Evolutionary conservation across 805 yeast species (phyloP).

Genomic region (Kluyveromyces lactis): DNA sequence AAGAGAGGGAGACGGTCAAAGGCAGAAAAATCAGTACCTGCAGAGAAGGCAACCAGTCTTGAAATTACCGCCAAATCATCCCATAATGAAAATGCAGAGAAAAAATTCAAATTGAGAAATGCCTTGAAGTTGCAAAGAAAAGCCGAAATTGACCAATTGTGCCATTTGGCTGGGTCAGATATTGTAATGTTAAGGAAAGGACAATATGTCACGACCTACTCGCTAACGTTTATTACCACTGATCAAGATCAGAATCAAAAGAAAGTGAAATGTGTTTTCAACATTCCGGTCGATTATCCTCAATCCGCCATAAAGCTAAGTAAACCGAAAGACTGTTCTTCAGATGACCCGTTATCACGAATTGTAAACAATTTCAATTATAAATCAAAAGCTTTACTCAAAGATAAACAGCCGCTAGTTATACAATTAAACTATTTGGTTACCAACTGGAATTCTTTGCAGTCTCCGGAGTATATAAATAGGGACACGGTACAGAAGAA

Average conservation of each 20-base stretch:
- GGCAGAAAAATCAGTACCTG: too few relatives aligned
- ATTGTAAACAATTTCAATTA: conserved; percentile 18
- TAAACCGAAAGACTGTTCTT: neutral
- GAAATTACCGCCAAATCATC: too few relatives aligned
- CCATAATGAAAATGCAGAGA: neutral
- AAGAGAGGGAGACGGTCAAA: neutral
- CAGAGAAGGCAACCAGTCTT: too few relatives aligned
- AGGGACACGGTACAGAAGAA: conserved; percentile 11
- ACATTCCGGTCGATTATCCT: conserved; percentile 23
- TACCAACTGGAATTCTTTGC: conserved; percentile 12
- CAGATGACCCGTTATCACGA: conserved; percentile 3
- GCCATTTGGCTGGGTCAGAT: conserved; percentile 11
- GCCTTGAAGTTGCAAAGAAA: conserved; percentile 5
- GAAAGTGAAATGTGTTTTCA: conserved; percentile 10
- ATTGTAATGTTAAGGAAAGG: conserved; percentile 17
- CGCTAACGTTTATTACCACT: conserved; percentile 8
- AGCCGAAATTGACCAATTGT: conserved; percentile 16
- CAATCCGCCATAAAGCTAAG: conserved; percentile 14
- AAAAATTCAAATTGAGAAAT: neutral
- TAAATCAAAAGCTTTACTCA: conserved; percentile 11
- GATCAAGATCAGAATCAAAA: neutral
- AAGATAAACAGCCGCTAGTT: conserved; percentile 11
- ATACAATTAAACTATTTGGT: conserved; percentile 21
- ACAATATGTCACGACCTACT: conserved; percentile 17
- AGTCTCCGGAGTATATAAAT: conserved; percentile 10